A percentile compares a stretch with the other conserved stretches of the same genome.
Evolutionary conservation across 208 protist species (phyloP).

Genomic region (Crithidia sp.): DNA sequence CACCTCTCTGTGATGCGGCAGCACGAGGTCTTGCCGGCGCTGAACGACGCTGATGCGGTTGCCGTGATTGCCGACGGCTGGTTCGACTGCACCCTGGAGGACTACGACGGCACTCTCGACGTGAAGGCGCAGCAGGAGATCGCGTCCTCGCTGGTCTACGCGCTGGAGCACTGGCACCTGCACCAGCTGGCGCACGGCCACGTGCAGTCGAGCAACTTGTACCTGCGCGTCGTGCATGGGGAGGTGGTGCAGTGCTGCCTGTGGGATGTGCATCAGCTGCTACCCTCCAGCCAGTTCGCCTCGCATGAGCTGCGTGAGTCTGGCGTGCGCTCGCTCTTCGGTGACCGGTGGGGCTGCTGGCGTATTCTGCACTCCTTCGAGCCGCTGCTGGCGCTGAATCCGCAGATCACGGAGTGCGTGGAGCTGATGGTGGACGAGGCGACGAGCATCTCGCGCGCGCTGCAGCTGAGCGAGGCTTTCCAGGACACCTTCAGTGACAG

Average conservation of each 20-base stretch:
- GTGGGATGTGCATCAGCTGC: slow-evolving; percentile 62
- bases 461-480: slow-evolving; percentile 63
- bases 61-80: slow-evolving; percentile 79
- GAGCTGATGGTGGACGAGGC: slow-evolving; percentile 42
- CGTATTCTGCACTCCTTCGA: slow-evolving; percentile 40
- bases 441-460: slow-evolving; percentile 48
- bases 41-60: slow-evolving; percentile 34
- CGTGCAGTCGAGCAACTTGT: slow-evolving; percentile 74
- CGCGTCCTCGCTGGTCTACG: slow-evolving; percentile 65
- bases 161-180: slow-evolving; percentile 89
- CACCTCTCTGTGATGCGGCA: slow-evolving; percentile 74
- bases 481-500: slow-evolving; percentile 43
- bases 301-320: slow-evolving; percentile 50
- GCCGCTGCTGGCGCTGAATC: slow-evolving; percentile 27
- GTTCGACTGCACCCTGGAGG: slow-evolving; percentile 72
- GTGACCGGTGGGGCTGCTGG: slow-evolving; percentile 74
- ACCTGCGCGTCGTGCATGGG: slow-evolving; percentile 55
- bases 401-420: slow-evolving; percentile 34
- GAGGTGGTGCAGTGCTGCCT: slow-evolving; percentile 57
- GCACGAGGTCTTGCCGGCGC: slow-evolving; percentile 49
- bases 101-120: slow-evolving; percentile 21
- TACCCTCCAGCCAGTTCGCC: slow-evolving; percentile 43
- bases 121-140: slow-evolving; percentile 43
- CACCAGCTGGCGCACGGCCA: slow-evolving; percentile 75
- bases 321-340: slow-evolving; percentile 48